These are phyloP conservation scores for Phytopythium oedochilum DNA, from an alignment of 352 stramenopile species.

Conservation along the genomic window DNA sequence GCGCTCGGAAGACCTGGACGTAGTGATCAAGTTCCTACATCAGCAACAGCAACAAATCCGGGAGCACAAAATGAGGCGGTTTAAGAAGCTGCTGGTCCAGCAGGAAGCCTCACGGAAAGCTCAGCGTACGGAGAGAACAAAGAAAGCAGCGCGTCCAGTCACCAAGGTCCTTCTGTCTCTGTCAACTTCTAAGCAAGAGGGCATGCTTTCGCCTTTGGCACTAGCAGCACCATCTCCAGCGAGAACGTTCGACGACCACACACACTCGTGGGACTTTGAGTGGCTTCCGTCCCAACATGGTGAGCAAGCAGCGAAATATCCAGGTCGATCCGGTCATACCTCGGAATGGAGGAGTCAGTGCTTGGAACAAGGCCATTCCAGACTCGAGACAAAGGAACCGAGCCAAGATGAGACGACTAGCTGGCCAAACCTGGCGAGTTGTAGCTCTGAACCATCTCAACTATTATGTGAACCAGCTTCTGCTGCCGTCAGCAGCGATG, in stretches of 20 bases:
- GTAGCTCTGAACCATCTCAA: too few species aligned
- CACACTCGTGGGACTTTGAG: conserved; percentile 21
- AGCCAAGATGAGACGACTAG: too few species aligned
- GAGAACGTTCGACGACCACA: conserved; percentile 25
- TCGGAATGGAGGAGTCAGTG: neutral
- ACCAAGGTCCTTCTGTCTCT: neutral
- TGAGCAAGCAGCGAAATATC: too few species aligned
- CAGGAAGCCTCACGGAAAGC: conserved; percentile 12
- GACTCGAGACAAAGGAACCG: neutral
- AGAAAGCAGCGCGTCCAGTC: neutral
- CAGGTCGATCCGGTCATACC: too few species aligned
- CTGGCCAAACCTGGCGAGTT: too few species aligned
- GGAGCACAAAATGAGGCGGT: conserved; percentile 33
- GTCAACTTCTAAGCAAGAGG: neutral
- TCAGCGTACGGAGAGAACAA: neutral
- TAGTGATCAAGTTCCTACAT: conserved; percentile 43
- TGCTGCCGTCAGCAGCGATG: too few species aligned
- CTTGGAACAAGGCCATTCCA: neutral
- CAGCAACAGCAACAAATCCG: conserved; percentile 34
- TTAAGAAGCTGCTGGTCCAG: conserved; percentile 33
- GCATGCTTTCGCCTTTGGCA: neutral
- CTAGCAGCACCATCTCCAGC: neutral
- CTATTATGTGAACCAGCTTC: too few species aligned
- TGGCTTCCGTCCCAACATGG: too few species aligned
- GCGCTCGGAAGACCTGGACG: conserved; percentile 45